Percentiles rank a stretch among this genome's conserved stretches.
These are phyloP conservation scores for Mycocentrospora acerina DNA, from an alignment of 2,329 filamentous ascomycete species.

Conservation along the genomic window DNA sequence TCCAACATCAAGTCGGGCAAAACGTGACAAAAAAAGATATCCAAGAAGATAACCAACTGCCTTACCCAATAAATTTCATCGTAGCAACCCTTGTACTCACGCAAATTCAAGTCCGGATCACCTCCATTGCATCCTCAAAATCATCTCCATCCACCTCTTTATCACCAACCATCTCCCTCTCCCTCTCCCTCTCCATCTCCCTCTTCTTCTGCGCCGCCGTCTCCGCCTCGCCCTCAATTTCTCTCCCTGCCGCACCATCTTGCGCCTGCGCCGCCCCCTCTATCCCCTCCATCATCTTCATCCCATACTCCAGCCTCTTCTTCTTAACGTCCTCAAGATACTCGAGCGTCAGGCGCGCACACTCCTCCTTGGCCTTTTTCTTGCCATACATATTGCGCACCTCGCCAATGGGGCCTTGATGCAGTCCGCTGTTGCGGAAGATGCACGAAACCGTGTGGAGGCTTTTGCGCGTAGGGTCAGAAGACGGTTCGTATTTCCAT, in stretches of 20 bases:
- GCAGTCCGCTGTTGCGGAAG: conserved; percentile 30
- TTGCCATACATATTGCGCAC: conserved; percentile 49
- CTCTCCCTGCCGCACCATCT: conserved; percentile 1
- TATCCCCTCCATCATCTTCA: conserved; percentile 17
- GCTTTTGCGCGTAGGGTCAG: conserved; percentile 9
- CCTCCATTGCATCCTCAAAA: conserved; percentile 19
- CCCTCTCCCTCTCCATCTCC: conserved; percentile 2
- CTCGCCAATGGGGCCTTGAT: conserved; percentile 42
- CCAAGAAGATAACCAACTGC: too few species aligned
- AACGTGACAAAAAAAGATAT: not conserved
- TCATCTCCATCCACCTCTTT: conserved; percentile 5
- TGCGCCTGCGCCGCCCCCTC: not conserved
- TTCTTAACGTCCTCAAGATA: conserved; percentile 31
- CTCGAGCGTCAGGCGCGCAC: conserved; percentile 45
- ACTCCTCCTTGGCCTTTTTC: conserved; percentile 53
- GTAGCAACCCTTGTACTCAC: too few species aligned
- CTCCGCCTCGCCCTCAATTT: not conserved
- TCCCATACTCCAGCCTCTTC: conserved; percentile 17
- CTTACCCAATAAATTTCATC: too few species aligned
- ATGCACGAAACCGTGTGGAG: conserved; percentile 41
- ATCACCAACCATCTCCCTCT: not conserved
- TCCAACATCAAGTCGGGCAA: too few species aligned
- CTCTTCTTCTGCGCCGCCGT: conserved; percentile 2
- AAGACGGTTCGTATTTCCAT: conserved; percentile 11
- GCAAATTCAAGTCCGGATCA: not conserved